Conservation (phyloP, 768 basidiomycete genomes). For the Filobasidium wieringae region DNA sequence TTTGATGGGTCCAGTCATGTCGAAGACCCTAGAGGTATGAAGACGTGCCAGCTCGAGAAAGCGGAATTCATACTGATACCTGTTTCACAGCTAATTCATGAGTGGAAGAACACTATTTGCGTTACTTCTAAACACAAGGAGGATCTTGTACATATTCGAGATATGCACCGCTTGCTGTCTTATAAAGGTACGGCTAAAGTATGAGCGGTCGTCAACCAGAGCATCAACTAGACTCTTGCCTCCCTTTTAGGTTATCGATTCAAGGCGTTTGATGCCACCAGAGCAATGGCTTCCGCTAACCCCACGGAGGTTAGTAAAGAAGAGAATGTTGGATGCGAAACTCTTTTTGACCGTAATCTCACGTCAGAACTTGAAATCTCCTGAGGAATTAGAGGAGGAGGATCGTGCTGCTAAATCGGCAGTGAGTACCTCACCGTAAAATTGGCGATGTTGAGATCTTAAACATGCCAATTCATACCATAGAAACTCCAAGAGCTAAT, state of each 20-base stretch:
- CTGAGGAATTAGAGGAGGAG: slow-evolving; percentile 90
- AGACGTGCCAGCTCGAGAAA: not conserved
- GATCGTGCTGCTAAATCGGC: slow-evolving; percentile 90
- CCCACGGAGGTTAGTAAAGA: slow-evolving; percentile 39
- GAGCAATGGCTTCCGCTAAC: slow-evolving; percentile 37
- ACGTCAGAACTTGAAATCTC: slow-evolving; percentile 72
- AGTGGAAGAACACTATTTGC: slow-evolving; percentile 92
- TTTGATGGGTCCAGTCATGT: slow-evolving; percentile 89
- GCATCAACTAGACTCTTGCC: slow-evolving; percentile 5
- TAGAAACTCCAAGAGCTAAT: slow-evolving; percentile 96
- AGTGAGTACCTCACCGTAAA: slow-evolving; percentile 28
- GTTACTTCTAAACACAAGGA: slow-evolving; percentile 82
- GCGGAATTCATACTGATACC: not conserved
- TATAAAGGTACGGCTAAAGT: slow-evolving; percentile 64
- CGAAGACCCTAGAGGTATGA: slow-evolving; percentile 62
- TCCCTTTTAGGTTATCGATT: slow-evolving; percentile 41
- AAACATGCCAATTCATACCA: too few species aligned
- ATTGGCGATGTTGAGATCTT: too few species aligned
- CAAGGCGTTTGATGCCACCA: slow-evolving; percentile 40
- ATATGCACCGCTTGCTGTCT: slow-evolving; percentile 87
- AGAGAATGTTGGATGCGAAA: not conserved
- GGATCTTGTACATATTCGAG: slow-evolving; percentile 88
- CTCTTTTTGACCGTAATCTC: not conserved
- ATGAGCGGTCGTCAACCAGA: not conserved
- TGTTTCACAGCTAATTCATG: slow-evolving; percentile 53